Evolutionary conservation across 1,139 yeast genomes (phyloP).

Genomic region (Kodamaea suecica): DNA sequence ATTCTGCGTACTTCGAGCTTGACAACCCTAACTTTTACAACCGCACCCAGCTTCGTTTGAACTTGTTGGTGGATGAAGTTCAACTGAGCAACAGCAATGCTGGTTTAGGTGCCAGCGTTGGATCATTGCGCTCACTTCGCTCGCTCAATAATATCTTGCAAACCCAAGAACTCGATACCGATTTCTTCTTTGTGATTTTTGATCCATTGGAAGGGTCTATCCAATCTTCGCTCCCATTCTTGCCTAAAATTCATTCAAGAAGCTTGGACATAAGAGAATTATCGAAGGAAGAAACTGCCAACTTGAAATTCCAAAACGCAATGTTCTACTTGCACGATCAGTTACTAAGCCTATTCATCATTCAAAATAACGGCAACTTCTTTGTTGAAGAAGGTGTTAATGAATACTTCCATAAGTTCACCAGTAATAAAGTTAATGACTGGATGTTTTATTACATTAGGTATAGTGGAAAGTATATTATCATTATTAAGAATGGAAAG

Average conservation of each 20-base stretch:
- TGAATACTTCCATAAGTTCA: constrained; percentile 45
- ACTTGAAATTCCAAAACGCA: constrained; percentile 23
- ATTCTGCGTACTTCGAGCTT: constrained; percentile 19
- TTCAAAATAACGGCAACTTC: constrained; percentile 23
- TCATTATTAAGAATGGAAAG: constrained; percentile 33
- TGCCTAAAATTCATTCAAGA: constrained; percentile 20
- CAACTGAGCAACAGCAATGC: constrained; percentile 16
- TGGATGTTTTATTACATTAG: constrained; percentile 46
- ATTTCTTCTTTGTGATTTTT: constrained; percentile 39
- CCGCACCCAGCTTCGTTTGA: constrained; percentile 9
- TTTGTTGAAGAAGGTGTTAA: constrained; percentile 20
- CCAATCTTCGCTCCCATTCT: constrained; percentile 41
- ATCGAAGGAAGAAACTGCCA: constrained; percentile 10
- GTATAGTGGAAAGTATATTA: constrained; percentile 29
- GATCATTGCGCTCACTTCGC: constrained; percentile 29
- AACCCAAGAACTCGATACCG: constrained; percentile 25
- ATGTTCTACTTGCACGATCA: constrained; percentile 43
- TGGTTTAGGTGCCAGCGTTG: constrained; percentile 19
- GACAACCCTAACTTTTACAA: constrained; percentile 7
- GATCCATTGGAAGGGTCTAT: constrained; percentile 25
- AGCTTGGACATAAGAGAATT: constrained; percentile 12
- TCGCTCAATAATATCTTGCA: constrained; percentile 15
- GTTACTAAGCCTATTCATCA: constrained; percentile 31
- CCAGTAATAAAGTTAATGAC: constrained; percentile 36
- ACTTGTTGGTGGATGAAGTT: constrained; percentile 27